Evolutionary conservation across 208 protist species (phyloP).

Genomic region (Trypanosoma platydactyli): DNA sequence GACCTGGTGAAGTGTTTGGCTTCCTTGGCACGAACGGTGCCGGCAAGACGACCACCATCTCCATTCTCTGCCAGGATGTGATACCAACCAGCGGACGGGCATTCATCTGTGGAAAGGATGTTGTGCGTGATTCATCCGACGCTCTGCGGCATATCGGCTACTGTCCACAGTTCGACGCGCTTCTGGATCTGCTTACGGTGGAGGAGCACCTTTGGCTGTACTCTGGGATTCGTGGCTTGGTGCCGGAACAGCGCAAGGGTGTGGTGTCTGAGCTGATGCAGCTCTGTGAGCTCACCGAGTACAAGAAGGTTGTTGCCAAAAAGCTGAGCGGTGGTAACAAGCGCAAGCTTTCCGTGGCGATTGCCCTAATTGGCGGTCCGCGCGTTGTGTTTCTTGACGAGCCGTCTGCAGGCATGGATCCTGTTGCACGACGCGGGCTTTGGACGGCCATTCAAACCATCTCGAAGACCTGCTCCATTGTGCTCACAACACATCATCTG

Average conservation of each 20-base stretch:
- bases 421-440: slow-evolving; percentile 65
- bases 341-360: slow-evolving; percentile 77
- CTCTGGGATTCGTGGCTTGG: slow-evolving; percentile 68
- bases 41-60: slow-evolving; percentile 86
- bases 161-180: slow-evolving; percentile 96
- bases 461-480: slow-evolving; percentile 64
- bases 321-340: slow-evolving; percentile 81
- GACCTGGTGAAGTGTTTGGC: slow-evolving; percentile 76
- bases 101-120: slow-evolving; percentile 52
- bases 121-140: slow-evolving; percentile 40
- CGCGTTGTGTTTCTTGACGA: slow-evolving; percentile 85
- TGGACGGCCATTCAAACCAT: slow-evolving; percentile 77
- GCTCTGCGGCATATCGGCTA: slow-evolving; percentile 88
- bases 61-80: slow-evolving; percentile 77
- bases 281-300: slow-evolving; percentile 45
- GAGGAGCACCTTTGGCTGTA: slow-evolving; percentile 94
- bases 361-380: slow-evolving; percentile 81
- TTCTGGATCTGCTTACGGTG: slow-evolving; percentile 90
- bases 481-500: slow-evolving; percentile 92
- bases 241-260: background rate
- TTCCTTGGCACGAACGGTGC: slow-evolving; percentile 90
- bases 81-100: slow-evolving; percentile 54
- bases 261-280: slow-evolving; percentile 40
- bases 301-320: slow-evolving; percentile 32
- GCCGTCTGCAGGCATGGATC: slow-evolving; percentile 90